Percentiles rank a stretch among this genome's conserved stretches.
Conservation (phyloP, 2,329 filamentous ascomycete genomes). For the Arthroderma sp. region DNA sequence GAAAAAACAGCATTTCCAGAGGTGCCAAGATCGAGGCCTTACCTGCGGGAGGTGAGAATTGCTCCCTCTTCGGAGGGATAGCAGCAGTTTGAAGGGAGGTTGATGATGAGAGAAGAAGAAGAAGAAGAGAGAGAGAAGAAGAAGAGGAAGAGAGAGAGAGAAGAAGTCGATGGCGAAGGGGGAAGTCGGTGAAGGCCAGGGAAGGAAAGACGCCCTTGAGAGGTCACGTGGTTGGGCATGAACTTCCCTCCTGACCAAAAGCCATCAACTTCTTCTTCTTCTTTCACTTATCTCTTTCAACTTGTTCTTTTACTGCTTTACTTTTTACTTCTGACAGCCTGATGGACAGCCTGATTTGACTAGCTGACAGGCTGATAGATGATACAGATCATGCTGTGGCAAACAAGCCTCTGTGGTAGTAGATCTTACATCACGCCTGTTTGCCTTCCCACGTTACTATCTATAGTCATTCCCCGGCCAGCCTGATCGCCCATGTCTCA, state of each 20-base stretch:
- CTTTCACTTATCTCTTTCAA: too few species aligned
- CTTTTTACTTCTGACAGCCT: too few species aligned
- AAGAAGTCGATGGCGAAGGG: conserved; percentile 1
- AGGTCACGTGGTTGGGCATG: conserved; percentile 4
- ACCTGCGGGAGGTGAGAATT: too few species aligned
- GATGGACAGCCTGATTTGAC: too few species aligned
- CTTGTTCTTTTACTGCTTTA: too few species aligned
- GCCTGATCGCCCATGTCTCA: neutral
- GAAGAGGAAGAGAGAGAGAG: conserved; percentile 6
- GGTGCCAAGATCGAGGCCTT: too few species aligned
- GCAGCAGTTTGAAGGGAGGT: conserved; percentile 14
- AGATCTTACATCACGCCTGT: neutral
- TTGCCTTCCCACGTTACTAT: neutral
- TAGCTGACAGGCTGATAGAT: too few species aligned
- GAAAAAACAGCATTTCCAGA: too few species aligned
- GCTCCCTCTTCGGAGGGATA: too few species aligned
- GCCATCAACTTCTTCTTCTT: neutral
- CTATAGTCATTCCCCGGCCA: neutral
- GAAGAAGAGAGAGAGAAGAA: neutral
- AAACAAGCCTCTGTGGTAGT: neutral
- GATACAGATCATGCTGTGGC: neutral
- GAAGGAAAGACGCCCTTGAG: neutral
- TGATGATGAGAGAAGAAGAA: neutral
- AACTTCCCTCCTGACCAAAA: neutral
- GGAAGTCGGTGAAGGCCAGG: conserved; percentile 10